Percentiles rank a stretch among this genome's conserved stretches.
These are phyloP conservation scores for Penicillium sp. DNA, from an alignment of 2,329 filamentous ascomycete species.

Conservation along the genomic window DNA sequence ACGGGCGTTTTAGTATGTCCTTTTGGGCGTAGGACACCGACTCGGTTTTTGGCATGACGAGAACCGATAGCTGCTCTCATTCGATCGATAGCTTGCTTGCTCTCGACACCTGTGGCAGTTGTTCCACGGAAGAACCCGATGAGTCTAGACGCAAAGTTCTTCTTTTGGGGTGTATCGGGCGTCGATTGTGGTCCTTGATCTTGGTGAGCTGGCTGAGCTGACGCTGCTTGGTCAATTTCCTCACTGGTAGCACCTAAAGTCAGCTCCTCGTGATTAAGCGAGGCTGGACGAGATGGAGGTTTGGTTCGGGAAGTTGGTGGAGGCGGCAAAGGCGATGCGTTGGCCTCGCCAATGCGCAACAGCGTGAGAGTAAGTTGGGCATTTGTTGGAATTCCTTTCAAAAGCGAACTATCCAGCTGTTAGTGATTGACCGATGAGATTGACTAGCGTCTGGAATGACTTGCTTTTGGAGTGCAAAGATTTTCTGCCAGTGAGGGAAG, in stretches of 20 bases:
- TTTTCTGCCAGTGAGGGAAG: slow-evolving; percentile 73
- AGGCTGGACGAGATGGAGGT: slow-evolving; percentile 55
- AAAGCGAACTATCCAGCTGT: slow-evolving; percentile 57
- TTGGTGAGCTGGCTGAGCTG: slow-evolving; percentile 51
- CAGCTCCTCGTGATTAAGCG: slow-evolving; percentile 57
- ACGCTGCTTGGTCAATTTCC: slow-evolving; percentile 68
- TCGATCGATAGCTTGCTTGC: slow-evolving; percentile 71
- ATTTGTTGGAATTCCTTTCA: slow-evolving; percentile 84
- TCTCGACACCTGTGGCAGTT: slow-evolving; percentile 72
- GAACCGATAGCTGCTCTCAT: slow-evolving; percentile 66
- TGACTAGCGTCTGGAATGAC: neutral
- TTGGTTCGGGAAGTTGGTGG: slow-evolving; percentile 52
- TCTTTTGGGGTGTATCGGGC: slow-evolving; percentile 22
- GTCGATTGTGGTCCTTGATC: neutral
- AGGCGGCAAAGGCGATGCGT: slow-evolving; percentile 75
- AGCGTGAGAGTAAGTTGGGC: slow-evolving; percentile 81
- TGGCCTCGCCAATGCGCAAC: slow-evolving; percentile 78
- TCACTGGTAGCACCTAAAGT: slow-evolving; percentile 64
- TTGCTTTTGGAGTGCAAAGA: slow-evolving; percentile 70
- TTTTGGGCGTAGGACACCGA: slow-evolving; percentile 67
- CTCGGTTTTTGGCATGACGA: slow-evolving; percentile 67
- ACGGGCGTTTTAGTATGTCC: slow-evolving; percentile 47
- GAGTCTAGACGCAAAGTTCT: slow-evolving; percentile 52
- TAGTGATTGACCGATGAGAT: slow-evolving; percentile 11
- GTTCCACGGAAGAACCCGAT: slow-evolving; percentile 70